Conservation (phyloP, 139 green algal genomes). For the Diplosphaera chodatii region DNA sequence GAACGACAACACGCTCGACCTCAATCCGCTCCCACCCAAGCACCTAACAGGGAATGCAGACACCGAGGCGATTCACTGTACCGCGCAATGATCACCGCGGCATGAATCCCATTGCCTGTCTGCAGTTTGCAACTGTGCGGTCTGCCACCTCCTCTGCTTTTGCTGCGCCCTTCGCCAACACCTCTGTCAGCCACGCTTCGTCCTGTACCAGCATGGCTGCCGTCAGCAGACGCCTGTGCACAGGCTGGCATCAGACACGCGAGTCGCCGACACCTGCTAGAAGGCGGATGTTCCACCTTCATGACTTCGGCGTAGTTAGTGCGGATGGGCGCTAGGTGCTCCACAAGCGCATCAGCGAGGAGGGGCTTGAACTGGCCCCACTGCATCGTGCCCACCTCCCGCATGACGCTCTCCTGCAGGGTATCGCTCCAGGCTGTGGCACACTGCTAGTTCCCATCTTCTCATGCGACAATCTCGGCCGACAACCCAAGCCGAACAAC, state of each 20-base stretch:
- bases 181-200: constrained; percentile 43
- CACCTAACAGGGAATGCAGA: no score
- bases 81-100: constrained; percentile 10
- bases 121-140: constrained; percentile 46
- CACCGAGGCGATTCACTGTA: no score
- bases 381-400: constrained; percentile 61
- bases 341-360: constrained; percentile 90
- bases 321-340: constrained; percentile 88
- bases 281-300: not conserved
- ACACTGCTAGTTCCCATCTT: no score
- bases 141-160: constrained; percentile 50
- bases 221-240: not conserved
- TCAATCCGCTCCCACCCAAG: no score
- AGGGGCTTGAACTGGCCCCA: constrained; percentile 96
- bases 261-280: no score
- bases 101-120: constrained; percentile 71
- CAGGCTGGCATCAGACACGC: not conserved
- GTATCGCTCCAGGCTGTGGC: no score
- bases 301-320: constrained; percentile 36
- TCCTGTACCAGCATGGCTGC: constrained; percentile 31
- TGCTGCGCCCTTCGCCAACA: constrained; percentile 53
- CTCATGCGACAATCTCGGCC: no score
- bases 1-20: no score
- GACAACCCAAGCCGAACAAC: no score
- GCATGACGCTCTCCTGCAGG: constrained; percentile 42